Conservation (phyloP, 2,329 filamentous ascomycete species). For the Paracoccidioides brasiliensis region DNA sequence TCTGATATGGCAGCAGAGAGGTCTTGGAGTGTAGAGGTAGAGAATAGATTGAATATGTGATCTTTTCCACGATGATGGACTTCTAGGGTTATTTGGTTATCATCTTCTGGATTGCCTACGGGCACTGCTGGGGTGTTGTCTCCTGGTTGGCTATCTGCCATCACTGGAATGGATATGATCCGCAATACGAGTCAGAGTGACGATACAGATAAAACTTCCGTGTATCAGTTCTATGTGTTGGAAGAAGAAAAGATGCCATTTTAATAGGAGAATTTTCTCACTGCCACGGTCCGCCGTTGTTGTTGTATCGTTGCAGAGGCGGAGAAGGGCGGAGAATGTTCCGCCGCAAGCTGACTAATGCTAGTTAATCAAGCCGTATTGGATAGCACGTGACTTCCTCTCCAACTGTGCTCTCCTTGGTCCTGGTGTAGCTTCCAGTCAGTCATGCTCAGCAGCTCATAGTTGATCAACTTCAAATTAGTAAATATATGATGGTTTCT, state of each 20-base stretch:
- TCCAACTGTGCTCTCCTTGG: too few relatives aligned
- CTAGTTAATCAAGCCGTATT: neutral
- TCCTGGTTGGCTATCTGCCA: neutral
- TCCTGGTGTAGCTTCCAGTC: too few relatives aligned
- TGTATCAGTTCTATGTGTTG: neutral
- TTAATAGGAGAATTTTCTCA: neutral
- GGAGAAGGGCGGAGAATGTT: slow-evolving; percentile 2
- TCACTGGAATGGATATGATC: neutral
- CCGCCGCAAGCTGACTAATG: neutral
- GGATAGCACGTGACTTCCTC: neutral
- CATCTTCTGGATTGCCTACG: neutral
- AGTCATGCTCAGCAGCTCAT: too few relatives aligned
- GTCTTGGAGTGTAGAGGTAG: slow-evolving; percentile 39
- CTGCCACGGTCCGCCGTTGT: neutral
- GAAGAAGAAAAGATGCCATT: neutral
- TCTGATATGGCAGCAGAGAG: slow-evolving; percentile 24
- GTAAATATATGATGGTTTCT: too few relatives aligned
- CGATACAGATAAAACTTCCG: neutral
- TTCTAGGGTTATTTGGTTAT: slow-evolving; percentile 27
- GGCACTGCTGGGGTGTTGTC: neutral
- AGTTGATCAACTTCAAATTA: too few relatives aligned
- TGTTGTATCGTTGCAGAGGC: neutral
- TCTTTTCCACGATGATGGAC: slow-evolving; percentile 44
- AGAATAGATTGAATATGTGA: slow-evolving; percentile 35
- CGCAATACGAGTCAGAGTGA: neutral